Evolutionary conservation across 257 asterid genomes (phyloP), one percentile per base, ranked within the genome.

Genomic region (Nicotiana obtusifolia): DNA sequence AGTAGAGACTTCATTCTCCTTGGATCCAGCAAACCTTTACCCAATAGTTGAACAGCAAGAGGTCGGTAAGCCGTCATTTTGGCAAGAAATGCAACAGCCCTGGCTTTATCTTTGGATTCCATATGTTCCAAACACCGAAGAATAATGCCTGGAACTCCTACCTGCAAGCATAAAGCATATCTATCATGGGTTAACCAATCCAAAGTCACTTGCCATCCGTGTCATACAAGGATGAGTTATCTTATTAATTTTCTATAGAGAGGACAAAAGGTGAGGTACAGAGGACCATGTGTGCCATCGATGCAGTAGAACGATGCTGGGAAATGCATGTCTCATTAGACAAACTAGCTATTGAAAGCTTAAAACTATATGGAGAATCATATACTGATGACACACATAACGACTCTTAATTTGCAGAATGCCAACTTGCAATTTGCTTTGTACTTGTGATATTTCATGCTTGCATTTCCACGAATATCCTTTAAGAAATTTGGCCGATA

Each of bases 71-170:
- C 86, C 52, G 91, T 87, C 88, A 96, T 86, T 89, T 96, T 96
- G 75, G 98, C 98, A 47, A 96, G 89, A 83, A 94, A 92, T 80
- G 98, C 99, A 83, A 96, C 95, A 44, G 95, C 93, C 86, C 93
- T 87, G 26, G 95, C 91, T 65, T 88, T 84, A 86, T 96, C 95
- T 87, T 87, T 91, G 77, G 89, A 78, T 64, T 96, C 98, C 92
- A 94, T 86, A 77, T 96, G 91, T 79, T 93, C 97, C 88, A 91
- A 86, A 87, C 98, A 93, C 26, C 89, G 89, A 81, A 96, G 90
- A 84, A 94, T 89, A 80, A 86, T 86, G 67, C 88, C 83, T 57
- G 98, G 92, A 86, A 93, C 93, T 84, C 93, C 94, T 67, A 86
- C 92, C 99, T 94, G 81, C 71, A 69, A 84, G 78, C 19, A 71